Base-by-base conservation (phyloP, 257 asterid species). In the Solanum virginianum region DNA sequence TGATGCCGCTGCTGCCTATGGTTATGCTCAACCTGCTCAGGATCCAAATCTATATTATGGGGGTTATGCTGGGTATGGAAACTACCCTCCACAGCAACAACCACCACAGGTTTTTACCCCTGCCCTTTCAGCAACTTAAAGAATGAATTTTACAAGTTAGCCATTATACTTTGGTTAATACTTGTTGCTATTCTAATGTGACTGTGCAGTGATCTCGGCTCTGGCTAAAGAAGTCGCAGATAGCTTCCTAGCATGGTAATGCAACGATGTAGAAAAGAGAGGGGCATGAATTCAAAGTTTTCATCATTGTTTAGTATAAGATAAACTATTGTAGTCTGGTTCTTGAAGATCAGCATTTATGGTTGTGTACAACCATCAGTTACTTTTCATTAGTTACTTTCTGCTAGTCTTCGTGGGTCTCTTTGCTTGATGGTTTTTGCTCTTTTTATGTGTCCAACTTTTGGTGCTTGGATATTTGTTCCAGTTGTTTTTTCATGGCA, bases 51-150 rank as follows among this genome's bases (percentile, higher is more conserved):
- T 90, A 68, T 89, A 87, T 85, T 90, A 90, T 66, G 90, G 77
- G 45, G 92, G 91, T 8, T 88, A 90, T 24, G 88, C 91, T n/a
- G 91, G 91, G 54, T 90, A 89, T 85, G 91, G 91, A 57, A 86
- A 81, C 71, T 89, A 89, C 65, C 85, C 90, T 63, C 88, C 86
- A 29, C 91, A 89, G 86, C 92, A 86, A 88, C 95, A 87, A 57
- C 93, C 86, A 91, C 88, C 92, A 82, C 94, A 92, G 97, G 96
- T 92, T 84, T 57, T 56, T 13, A 51, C 51, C 65, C 51, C 10
- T 7, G 20, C 53, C 11, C 77, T 53, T 83, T 20, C 70, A 29
- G 45, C 56, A 69, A 15, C 32, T 36, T 10, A 6, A 41, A 12
- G 17, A 71, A 41, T 39, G 17, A 11, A 71, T 71, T 71, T 39